Evolutionary conservation across 2,329 filamentous ascomycete species (phyloP).

Genomic region (Verticillium nubilum): DNA sequence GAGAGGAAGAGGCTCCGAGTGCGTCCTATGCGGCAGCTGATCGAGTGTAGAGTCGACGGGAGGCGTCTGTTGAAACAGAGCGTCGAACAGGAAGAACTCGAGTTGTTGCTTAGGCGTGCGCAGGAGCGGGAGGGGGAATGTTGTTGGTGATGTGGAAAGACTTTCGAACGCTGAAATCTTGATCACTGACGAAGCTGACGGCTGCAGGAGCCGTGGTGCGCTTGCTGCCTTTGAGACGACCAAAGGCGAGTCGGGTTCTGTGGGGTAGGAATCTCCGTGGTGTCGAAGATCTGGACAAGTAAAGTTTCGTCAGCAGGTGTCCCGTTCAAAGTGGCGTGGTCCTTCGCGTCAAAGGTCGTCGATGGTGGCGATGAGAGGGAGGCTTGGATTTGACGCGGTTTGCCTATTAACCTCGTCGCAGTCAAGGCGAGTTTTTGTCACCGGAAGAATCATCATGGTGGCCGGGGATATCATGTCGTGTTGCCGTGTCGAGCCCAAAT

Average conservation of each 20-base stretch:
- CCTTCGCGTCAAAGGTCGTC: background rate
- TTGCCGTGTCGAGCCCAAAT: background rate
- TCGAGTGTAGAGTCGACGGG: conserved; percentile 54
- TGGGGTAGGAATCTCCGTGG: conserved; percentile 7
- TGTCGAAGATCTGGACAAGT: conserved; percentile 9
- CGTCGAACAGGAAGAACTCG: conserved; percentile 46
- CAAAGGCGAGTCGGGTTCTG: conserved; percentile 46
- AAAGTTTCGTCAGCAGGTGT: background rate
- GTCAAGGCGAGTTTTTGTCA: no score
- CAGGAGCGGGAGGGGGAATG: conserved; percentile 52
- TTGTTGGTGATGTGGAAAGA: conserved; percentile 63
- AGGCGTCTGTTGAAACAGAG: conserved; percentile 36
- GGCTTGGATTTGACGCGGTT: background rate
- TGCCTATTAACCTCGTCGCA: no score
- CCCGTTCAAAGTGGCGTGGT: background rate
- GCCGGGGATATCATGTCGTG: background rate
- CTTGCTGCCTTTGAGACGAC: conserved; percentile 60
- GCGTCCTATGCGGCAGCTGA: conserved; percentile 99
- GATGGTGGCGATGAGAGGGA: background rate
- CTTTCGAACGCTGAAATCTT: conserved; percentile 64
- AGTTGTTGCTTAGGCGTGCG: conserved; percentile 40
- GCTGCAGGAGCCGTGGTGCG: conserved; percentile 58
- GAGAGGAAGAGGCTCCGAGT: conserved; percentile 98
- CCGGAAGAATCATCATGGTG: background rate
- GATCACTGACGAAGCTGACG: conserved; percentile 58